Evolutionary conservation across 2,329 filamentous ascomycete species (phyloP).

Genomic region (Colletotrichum sidae): DNA sequence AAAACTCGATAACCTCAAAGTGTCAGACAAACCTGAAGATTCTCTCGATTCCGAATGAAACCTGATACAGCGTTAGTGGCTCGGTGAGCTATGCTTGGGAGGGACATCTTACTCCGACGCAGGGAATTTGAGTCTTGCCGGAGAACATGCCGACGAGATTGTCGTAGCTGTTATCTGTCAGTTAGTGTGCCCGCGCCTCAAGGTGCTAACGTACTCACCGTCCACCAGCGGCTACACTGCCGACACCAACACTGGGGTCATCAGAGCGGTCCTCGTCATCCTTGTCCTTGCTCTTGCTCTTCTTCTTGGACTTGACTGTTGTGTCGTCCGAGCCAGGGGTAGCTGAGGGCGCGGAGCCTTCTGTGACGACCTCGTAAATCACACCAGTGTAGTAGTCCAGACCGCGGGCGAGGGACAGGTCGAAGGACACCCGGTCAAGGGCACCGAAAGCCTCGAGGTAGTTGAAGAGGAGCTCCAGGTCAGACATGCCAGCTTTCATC

Average conservation of each 20-base stretch:
- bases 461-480: slow-evolving; percentile 83
- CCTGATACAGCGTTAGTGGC: slow-evolving; percentile 61
- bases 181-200: background rate
- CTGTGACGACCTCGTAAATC: slow-evolving; percentile 90
- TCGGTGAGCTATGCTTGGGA: background rate
- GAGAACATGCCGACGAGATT: slow-evolving; percentile 95
- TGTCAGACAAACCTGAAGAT: slow-evolving; percentile 69
- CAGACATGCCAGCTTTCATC: slow-evolving; percentile 82
- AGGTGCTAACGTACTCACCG: slow-evolving; percentile 63
- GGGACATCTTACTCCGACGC: slow-evolving; percentile 67
- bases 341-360: slow-evolving; percentile 73
- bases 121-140: slow-evolving; percentile 87
- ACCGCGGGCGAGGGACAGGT: slow-evolving; percentile 88
- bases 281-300: slow-evolving; percentile 63
- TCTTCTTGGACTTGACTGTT: slow-evolving; percentile 54
- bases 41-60: slow-evolving; percentile 91
- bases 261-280: slow-evolving; percentile 76
- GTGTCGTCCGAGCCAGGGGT: slow-evolving; percentile 50
- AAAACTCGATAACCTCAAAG: background rate
- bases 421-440: slow-evolving; percentile 83
- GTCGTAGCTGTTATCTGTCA: slow-evolving; percentile 81
- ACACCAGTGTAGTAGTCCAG: slow-evolving; percentile 87
- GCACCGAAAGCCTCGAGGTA: slow-evolving; percentile 85
- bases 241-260: slow-evolving; percentile 85
- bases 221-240: slow-evolving; percentile 80